phyloP scores from a whole-genome alignment of 2,329 filamentous ascomycete species.

The Curvularia hawaiiensis region DNA sequence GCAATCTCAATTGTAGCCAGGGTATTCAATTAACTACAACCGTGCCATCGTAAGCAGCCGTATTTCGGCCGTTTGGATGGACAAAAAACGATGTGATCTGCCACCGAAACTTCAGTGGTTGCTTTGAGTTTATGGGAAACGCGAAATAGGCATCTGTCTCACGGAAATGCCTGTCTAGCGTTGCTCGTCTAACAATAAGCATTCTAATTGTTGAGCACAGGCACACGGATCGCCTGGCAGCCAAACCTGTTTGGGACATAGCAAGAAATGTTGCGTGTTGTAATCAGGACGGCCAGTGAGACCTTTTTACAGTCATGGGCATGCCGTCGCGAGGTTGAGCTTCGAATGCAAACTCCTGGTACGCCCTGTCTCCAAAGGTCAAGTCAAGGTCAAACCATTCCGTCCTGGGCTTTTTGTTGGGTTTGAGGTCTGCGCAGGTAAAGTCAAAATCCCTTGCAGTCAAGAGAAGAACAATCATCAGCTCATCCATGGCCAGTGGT shows the following conservation, averaged over 20 bases:
- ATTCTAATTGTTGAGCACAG: not conserved
- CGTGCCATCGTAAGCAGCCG: not conserved
- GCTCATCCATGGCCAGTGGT: slow-evolving; percentile 60
- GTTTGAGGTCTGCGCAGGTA: slow-evolving; percentile 32
- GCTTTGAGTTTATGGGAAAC: not conserved
- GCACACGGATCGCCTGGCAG: not conserved
- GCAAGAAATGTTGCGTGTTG: not conserved
- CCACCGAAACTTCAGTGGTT: not conserved
- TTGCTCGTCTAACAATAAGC: not conserved
- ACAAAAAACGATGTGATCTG: not conserved
- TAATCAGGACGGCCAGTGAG: slow-evolving; percentile 18
- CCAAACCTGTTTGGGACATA: not conserved
- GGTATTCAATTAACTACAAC: not conserved
- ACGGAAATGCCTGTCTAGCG: not conserved
- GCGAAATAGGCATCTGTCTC: not conserved
- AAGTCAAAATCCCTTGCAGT: slow-evolving; percentile 59
- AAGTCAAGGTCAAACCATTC: slow-evolving; percentile 36
- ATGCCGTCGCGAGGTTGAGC: slow-evolving; percentile 41
- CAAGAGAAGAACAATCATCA: slow-evolving; percentile 57
- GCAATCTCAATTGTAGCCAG: not conserved
- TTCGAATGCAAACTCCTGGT: slow-evolving; percentile 40
- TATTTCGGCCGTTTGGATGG: not conserved
- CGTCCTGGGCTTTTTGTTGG: slow-evolving; percentile 31
- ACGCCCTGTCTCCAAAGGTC: slow-evolving; percentile 38
- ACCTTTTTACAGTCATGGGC: slow-evolving; percentile 37